Conservation (phyloP, 2,329 filamentous ascomycete species). For the Exophiala dermatitidis region DNA sequence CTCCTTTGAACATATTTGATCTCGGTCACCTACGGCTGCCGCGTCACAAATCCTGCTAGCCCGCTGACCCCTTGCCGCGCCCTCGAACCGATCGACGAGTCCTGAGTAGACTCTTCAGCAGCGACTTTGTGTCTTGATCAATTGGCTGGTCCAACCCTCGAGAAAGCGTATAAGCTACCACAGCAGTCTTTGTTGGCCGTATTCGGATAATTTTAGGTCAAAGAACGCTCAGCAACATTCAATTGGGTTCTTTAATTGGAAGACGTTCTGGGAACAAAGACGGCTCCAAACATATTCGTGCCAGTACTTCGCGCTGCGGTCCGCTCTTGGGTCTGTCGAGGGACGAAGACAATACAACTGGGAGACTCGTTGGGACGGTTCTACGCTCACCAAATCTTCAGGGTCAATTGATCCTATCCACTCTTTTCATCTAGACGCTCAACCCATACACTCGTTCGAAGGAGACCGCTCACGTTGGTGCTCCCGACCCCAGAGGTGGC, state of each 20-base stretch:
- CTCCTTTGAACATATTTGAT: slow-evolving; percentile 7
- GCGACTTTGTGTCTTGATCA: slow-evolving; percentile 15
- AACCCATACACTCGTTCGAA: slow-evolving; percentile 22
- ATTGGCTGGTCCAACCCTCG: slow-evolving; percentile 23
- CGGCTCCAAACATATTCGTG: background rate
- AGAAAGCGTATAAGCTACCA: slow-evolving; percentile 3
- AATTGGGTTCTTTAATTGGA: slow-evolving; percentile 3
- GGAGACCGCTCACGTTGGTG: slow-evolving; percentile 8
- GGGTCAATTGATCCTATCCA: slow-evolving; percentile 24
- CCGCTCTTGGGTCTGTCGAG: background rate
- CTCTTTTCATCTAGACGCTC: slow-evolving; percentile 24
- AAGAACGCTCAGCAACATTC: slow-evolving; percentile 15
- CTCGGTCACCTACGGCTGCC: slow-evolving; percentile 1
- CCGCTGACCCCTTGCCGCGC: background rate
- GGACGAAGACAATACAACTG: background rate
- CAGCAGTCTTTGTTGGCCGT: slow-evolving; percentile 14
- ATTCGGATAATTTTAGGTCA: slow-evolving; percentile 14
- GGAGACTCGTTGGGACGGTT: slow-evolving; percentile 6
- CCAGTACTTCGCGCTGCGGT: background rate
- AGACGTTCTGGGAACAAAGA: slow-evolving; percentile 8
- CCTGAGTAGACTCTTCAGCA: slow-evolving; percentile 1
- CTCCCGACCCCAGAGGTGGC: background rate
- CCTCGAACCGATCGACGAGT: background rate
- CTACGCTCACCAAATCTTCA: slow-evolving; percentile 2
- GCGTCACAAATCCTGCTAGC: slow-evolving; percentile 1